Evolutionary conservation across 2,329 filamentous ascomycete species (phyloP), one percentile per base, ranked within the genome.

Genomic region (Fusarium virguliforme): DNA sequence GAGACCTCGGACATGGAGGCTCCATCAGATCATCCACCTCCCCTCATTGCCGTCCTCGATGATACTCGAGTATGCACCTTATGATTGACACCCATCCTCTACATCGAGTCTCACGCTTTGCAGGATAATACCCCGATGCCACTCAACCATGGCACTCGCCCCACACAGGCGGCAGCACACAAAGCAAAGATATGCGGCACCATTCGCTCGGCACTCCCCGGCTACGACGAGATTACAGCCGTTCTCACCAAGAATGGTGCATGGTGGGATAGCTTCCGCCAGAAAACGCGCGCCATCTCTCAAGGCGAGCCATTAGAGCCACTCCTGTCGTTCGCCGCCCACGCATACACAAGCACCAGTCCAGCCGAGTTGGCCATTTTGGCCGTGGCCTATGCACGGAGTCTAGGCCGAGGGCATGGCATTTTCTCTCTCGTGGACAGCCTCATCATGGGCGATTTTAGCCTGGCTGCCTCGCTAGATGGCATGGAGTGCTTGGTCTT

Each of bases 191-290:
- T 38, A 37, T 54, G 51, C 13, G 51, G 34, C 0, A 54, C 34
- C 18, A 8, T 37, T 2, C 51, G 51, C 15, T 26, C 32, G n/a
- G 32, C 34, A 3, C 51, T 54, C 24, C 32, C 51, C 15, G 26
- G 51, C 2, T 54, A 37, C 6, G 51, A 54, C 15, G 22, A 37
- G 22, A 54, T 54, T n/a, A 37, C 34, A 2, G 22, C 9, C 0
- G 38, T 22, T 12, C 51, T 54, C 5, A 1, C 51, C 6, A 26
- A 26, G 13, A 28, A 54, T 12, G 34, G 34, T 3, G 24, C 51
- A 10, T 54, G 32, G 51, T 54, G 51, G 51, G 51, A 54, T 13
- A 54, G 32, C 13, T 54, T 54, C 22, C 51, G 51, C 6, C 51
- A 38, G 24, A 37, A 54, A 37, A 54, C 51, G 6, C 22, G 34